Conservation (phyloP, 2,329 filamentous ascomycete species). For the Westerdykella aurantiaca region DNA sequence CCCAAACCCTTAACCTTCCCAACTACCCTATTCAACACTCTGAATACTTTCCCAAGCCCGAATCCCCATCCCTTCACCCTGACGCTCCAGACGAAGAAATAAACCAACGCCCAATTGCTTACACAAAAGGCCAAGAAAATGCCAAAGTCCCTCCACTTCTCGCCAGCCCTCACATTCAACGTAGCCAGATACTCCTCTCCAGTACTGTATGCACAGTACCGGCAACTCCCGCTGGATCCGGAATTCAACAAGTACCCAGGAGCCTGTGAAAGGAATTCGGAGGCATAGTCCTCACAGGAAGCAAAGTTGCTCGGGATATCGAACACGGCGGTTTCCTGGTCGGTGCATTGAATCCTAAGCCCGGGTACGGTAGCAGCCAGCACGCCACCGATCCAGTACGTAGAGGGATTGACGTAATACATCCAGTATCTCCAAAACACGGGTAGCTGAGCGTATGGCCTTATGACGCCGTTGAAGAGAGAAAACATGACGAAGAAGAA, state of each 20-base stretch:
- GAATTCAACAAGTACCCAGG: conserved; percentile 61
- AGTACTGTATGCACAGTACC: conserved; percentile 63
- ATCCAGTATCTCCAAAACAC: conserved; percentile 70
- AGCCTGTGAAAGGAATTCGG: conserved; percentile 50
- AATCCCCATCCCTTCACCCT: conserved; percentile 66
- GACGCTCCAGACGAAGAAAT: conserved; percentile 72
- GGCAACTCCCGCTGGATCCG: conserved; percentile 53
- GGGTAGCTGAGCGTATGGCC: conserved; percentile 59
- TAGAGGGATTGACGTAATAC: conserved; percentile 63
- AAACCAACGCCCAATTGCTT: conserved; percentile 66
- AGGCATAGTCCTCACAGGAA: conserved; percentile 62
- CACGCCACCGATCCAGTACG: conserved; percentile 67
- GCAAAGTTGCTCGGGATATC: conserved; percentile 54
- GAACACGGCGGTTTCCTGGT: conserved; percentile 59
- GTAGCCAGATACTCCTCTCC: conserved; percentile 62
- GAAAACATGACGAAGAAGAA: conserved; percentile 78
- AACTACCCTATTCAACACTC: conserved; percentile 35
- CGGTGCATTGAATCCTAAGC: conserved; percentile 41
- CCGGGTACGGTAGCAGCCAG: conserved; percentile 57
- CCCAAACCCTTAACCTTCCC: conserved; percentile 12
- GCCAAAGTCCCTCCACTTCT: conserved; percentile 70
- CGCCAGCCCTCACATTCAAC: conserved; percentile 48
- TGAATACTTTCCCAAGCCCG: conserved; percentile 57
- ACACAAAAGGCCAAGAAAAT: conserved; percentile 67
- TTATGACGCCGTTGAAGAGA: conserved; percentile 71